These are phyloP conservation scores for Pulicaria dysenterica DNA, from an alignment of 129 eudicot species.

Conservation along the genomic window DNA sequence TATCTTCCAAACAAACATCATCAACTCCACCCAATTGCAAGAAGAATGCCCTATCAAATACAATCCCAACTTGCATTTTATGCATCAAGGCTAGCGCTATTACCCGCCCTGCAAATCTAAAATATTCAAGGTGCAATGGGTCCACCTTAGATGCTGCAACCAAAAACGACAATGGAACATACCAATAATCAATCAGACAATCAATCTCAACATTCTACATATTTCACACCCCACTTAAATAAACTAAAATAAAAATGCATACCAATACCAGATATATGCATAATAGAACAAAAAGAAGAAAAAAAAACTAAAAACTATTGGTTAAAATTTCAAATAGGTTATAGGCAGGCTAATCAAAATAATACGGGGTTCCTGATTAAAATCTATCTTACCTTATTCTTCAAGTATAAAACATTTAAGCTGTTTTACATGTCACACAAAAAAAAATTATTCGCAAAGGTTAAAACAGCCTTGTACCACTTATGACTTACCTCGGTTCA, in stretches of 20 bases:
- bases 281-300: background rate
- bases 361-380: background rate
- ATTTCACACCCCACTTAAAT: background rate
- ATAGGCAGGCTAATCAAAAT: background rate
- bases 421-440: background rate
- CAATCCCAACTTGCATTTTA: constrained; percentile 78
- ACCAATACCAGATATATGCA: background rate
- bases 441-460: background rate
- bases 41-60: constrained; percentile 68
- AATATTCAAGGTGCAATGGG: constrained; percentile 72
- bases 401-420: background rate
- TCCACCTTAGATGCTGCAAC: constrained; percentile 83
- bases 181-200: background rate
- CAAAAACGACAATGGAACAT: constrained; percentile 9
- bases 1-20: constrained; percentile 58
- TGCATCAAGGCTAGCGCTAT: constrained; percentile 85
- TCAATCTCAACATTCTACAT: background rate
- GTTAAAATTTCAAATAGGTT: background rate
- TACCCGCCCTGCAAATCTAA: constrained; percentile 72
- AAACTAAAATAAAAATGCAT: background rate
- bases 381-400: background rate
- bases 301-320: background rate
- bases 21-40: constrained; percentile 61
- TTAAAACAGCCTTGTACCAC: background rate
- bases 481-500: background rate